Evolutionary conservation across 331 rosid genomes (phyloP), one percentile per base, ranked within the genome.

Genomic region (Saraca asoca): DNA sequence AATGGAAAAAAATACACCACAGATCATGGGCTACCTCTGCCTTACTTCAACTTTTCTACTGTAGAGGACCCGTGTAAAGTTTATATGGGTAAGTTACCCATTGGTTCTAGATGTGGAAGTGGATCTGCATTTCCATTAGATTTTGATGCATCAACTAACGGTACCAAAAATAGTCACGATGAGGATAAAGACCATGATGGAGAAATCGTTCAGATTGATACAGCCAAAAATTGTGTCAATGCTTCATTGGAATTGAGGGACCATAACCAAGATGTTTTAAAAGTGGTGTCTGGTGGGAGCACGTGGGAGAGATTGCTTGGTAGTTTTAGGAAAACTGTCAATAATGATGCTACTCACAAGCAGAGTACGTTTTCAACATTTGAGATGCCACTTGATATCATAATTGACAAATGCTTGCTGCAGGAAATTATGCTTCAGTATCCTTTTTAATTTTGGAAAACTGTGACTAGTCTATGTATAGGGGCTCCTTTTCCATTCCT

Each of bases 361-460:
- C 80, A 78, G 51, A 68, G 62, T 68, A 57, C 58, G 35, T 62
- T 62, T 17, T 77, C 77, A 72, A 67, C 70, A 59, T 88, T 88
- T 73, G 91, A 86, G 78, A 76, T 86, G 35, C 98, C 97, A 34
- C 97, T 90, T 62, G 98, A 90, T 63, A 85, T 82, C 57, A 83
- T 93, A 64, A 81, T 93, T 52, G 89, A 90, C 81, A 90, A 88
- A 87, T 93, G 98, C 87, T 79, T 93, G 51, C 73, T 80, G 67
- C 95, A 90, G 84, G 98, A 87, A 80, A 88, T 93, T 73, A 79
- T 84, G 77, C 87, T 90, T 75, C 97, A 86, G 98, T 90, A 93
- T 93, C 98, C 98, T 84, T 76, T 78, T 34, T 64, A 6, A 41
- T 42, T 60, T 53, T 51, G 57, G 44, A 61, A n/a, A 64, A 52